A percentile compares a stretch with the other conserved stretches of the same genome.
Evolutionary conservation across 139 green algal genomes (phyloP).

Genomic region (Eudorina sp.): DNA sequence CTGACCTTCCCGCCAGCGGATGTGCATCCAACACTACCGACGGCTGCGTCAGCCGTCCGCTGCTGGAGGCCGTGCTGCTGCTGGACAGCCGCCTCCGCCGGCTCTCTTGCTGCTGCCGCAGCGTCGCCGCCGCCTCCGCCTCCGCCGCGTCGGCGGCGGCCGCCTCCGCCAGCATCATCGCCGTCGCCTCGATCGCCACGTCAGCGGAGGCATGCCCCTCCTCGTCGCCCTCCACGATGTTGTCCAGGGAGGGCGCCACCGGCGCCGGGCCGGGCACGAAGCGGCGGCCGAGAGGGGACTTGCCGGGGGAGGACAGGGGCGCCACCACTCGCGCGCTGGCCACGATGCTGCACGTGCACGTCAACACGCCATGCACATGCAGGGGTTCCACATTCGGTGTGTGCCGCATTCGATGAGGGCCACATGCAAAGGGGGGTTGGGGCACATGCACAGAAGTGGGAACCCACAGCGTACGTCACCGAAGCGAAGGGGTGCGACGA

Average conservation of each 20-base stretch:
- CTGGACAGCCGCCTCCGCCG: background rate
- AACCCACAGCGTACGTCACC: too few species aligned
- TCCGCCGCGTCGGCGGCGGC: background rate
- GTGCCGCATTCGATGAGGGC: too few species aligned
- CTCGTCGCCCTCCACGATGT: conserved; percentile 44
- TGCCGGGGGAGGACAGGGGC: conserved; percentile 18
- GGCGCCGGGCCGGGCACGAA: background rate
- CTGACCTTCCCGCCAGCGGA: conserved; percentile 4
- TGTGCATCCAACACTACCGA: conserved; percentile 10
- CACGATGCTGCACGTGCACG: conserved; percentile 7
- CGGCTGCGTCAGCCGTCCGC: background rate
- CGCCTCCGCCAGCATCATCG: background rate
- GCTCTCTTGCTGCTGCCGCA: background rate
- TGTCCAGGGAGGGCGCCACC: conserved; percentile 3
- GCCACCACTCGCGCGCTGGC: background rate
- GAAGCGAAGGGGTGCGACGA: too few species aligned
- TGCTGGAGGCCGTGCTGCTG: background rate
- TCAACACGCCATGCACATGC: too few species aligned
- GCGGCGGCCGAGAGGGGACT: conserved; percentile 41
- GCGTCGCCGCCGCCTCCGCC: background rate
- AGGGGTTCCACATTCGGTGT: too few species aligned
- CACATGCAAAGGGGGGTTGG: too few species aligned
- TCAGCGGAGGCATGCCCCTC: conserved; percentile 15
- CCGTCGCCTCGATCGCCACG: background rate
- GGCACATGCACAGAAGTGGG: too few species aligned